Evolutionary conservation across 441 rosid genomes (phyloP).

Genomic region (Erodium moschatum): DNA sequence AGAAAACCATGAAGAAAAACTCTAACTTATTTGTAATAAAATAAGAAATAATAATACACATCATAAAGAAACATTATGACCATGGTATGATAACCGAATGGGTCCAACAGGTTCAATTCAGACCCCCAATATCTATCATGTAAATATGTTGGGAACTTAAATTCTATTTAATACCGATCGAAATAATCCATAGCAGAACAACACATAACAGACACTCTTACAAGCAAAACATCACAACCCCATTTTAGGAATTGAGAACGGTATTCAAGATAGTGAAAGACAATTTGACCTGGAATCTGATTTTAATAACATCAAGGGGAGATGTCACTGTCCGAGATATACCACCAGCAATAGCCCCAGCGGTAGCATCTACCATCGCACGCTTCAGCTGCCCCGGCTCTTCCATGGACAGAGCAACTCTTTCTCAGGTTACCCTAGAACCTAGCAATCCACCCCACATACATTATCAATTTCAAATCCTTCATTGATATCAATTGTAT

Average conservation of each 20-base stretch:
- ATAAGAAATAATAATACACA: neutral
- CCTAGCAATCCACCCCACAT: slow-evolving; percentile 18
- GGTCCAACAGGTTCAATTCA: too few relatives aligned
- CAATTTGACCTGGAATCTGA: slow-evolving; percentile 70
- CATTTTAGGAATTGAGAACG: neutral
- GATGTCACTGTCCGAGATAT: slow-evolving; percentile 82
- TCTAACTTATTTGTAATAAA: neutral
- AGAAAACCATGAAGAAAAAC: neutral
- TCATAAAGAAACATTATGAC: neutral
- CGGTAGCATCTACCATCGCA: slow-evolving; percentile 50
- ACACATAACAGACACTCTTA: too few relatives aligned
- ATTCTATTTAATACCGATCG: too few relatives aligned
- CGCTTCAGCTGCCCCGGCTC: slow-evolving; percentile 68
- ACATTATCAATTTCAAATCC: slow-evolving; percentile 1
- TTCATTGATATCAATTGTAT: neutral
- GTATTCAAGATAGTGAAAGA: neutral
- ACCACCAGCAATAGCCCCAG: slow-evolving; percentile 77
- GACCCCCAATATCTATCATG: too few relatives aligned
- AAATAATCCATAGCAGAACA: too few relatives aligned
- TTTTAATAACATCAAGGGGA: slow-evolving; percentile 97
- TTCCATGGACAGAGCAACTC: slow-evolving; percentile 32
- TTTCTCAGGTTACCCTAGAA: slow-evolving; percentile 24
- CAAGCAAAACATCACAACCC: too few relatives aligned
- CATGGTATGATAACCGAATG: too few relatives aligned
- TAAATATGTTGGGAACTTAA: too few relatives aligned